phyloP scores from a whole-genome alignment of 2,329 filamentous ascomycete genomes.

The Botrytis medusae region DNA sequence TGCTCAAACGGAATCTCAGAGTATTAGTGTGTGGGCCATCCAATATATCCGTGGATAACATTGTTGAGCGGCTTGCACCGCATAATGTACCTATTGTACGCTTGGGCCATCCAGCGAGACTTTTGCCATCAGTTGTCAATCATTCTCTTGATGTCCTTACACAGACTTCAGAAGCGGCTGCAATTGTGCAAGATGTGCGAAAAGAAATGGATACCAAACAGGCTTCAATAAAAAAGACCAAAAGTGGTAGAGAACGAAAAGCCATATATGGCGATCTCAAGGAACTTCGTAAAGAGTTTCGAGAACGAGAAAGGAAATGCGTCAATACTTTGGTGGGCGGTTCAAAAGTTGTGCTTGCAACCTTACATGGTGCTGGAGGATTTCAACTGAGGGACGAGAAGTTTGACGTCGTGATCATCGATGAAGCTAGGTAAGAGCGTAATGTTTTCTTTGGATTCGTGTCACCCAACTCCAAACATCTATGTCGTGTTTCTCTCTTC shows the following conservation, averaged over 20 bases:
- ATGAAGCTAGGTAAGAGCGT: conserved; percentile 67
- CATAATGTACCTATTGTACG: conserved; percentile 85
- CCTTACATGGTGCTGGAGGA: conserved; percentile 87
- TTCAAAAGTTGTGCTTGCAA: conserved; percentile 88
- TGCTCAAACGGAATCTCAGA: conserved; percentile 70
- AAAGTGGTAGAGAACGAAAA: conserved; percentile 73
- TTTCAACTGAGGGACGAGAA: conserved; percentile 74
- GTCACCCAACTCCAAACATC: neutral
- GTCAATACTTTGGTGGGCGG: conserved; percentile 71
- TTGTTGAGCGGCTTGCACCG: conserved; percentile 84
- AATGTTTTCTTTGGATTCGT: neutral
- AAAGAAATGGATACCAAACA: conserved; percentile 93
- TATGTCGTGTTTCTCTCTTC: neutral
- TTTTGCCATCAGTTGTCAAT: conserved; percentile 82
- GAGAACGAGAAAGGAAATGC: conserved; percentile 79
- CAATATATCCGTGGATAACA: conserved; percentile 97
- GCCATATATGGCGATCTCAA: conserved; percentile 84
- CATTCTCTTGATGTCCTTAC: conserved; percentile 92
- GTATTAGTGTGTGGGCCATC: conserved; percentile 94
- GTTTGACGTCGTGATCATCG: conserved; percentile 94
- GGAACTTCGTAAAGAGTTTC: conserved; percentile 82
- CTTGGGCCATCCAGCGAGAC: conserved; percentile 86
- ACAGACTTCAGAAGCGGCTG: conserved; percentile 83
- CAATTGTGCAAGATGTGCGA: conserved; percentile 85
- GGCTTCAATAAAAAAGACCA: conserved; percentile 82